phyloP scores from a whole-genome alignment of 768 basidiomycete genomes.

The Lepiota venenata region DNA sequence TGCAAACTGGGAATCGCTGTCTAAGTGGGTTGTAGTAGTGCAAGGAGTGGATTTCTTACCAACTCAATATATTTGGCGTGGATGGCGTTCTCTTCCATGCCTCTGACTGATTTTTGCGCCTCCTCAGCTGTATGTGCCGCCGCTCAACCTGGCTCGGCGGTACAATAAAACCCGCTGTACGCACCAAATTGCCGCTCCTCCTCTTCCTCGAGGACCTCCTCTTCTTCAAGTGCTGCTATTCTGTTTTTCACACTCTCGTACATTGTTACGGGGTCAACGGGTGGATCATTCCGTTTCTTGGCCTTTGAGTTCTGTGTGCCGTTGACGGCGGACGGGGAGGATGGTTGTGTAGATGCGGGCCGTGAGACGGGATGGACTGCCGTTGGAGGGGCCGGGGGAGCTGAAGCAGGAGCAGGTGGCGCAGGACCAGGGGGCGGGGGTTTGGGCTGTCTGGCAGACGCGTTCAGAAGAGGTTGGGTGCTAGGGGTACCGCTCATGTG shows the following conservation, averaged over 20 bases:
- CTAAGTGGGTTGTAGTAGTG: constrained; percentile 12
- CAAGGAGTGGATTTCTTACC: constrained; percentile 41
- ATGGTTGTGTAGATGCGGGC: constrained; percentile 24
- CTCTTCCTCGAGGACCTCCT: constrained; percentile 83
- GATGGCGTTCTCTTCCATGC: constrained; percentile 77
- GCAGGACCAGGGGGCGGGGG: constrained; percentile 57
- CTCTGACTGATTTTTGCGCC: constrained; percentile 82
- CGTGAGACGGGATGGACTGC: constrained; percentile 30
- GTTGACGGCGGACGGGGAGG: constrained; percentile 22
- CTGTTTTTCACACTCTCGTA: constrained; percentile 86
- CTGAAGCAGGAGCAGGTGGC: constrained; percentile 56
- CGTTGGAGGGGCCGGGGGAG: constrained; percentile 53
- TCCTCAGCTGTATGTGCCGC: constrained; percentile 63
- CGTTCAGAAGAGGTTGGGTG: constrained; percentile 23
- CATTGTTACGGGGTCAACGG: constrained; percentile 81
- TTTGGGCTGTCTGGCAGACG: constrained; percentile 40
- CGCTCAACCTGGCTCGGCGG: constrained; percentile 17
- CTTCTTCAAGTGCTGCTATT: constrained; percentile 88
- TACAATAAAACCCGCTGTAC: constrained; percentile 22
- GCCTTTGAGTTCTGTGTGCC: constrained; percentile 40
- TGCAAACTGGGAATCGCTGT: constrained; percentile 58
- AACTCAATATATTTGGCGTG: constrained; percentile 88
- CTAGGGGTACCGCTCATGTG: constrained; percentile 48
- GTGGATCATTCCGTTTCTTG: constrained; percentile 72
- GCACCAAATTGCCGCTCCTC: constrained; percentile 77